These are phyloP conservation scores for Trifolium repens DNA, from an alignment of 306 rosid genomes.

Conservation along the genomic window DNA sequence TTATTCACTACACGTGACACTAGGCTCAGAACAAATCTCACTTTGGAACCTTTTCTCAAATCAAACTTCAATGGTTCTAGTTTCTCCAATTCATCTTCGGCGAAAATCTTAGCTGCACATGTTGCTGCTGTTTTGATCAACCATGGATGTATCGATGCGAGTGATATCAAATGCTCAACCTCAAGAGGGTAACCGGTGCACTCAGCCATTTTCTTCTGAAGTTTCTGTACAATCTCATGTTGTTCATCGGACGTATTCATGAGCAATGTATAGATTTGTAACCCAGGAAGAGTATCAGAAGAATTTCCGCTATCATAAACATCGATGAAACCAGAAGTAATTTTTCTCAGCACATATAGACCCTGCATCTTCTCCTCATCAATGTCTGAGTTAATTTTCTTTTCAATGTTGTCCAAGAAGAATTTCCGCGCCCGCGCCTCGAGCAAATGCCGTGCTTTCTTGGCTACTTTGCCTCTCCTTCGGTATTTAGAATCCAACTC, in stretches of 20 bases:
- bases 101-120: conserved; percentile 70
- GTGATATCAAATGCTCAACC: conserved; percentile 86
- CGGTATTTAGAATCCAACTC: conserved; percentile 69
- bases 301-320: conserved; percentile 73
- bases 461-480: conserved; percentile 44
- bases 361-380: conserved; percentile 71
- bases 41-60: too few species aligned
- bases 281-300: conserved; percentile 72
- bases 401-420: conserved; percentile 77
- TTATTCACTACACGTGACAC: too few species aligned
- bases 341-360: conserved; percentile 67
- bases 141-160: conserved; percentile 97
- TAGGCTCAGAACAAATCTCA: too few species aligned
- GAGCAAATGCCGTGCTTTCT: conserved; percentile 50
- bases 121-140: conserved; percentile 66
- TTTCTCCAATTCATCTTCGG: neutral
- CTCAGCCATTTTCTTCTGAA: conserved; percentile 58
- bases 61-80: too few species aligned
- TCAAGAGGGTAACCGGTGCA: conserved; percentile 75
- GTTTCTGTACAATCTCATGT: conserved; percentile 55
- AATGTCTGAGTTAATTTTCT: conserved; percentile 68
- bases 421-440: conserved; percentile 82
- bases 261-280: conserved; percentile 85
- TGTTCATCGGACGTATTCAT: conserved; percentile 81
- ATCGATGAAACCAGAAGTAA: conserved; percentile 79